Evolutionary conservation across 441 rosid genomes (phyloP), one percentile per base, ranked within the genome.

Genomic region (Geranium incanum): DNA sequence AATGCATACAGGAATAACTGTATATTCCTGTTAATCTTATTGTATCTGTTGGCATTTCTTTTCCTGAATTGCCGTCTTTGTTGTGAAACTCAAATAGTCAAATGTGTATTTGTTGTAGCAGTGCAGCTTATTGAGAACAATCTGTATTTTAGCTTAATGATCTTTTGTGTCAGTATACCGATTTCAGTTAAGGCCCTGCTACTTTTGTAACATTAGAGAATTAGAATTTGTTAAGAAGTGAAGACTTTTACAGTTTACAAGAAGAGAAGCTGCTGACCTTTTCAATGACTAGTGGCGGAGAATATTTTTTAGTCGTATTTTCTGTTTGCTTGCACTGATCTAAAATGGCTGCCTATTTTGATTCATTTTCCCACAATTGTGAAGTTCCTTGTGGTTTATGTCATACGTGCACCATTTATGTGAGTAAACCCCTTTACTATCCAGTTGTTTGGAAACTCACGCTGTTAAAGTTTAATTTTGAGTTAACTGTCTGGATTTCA

Each of bases 401-500:
- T 52, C 19, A n/a, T 13, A 3, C 0, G 19, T 4, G 16, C 6
- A 15, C 4, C 4, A n/a, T 3, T 4, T 13, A 2, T 52, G 19
- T 11, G 43, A 36, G 11, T 23, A 36, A 11, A 33, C 16, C 2
- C 36, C 4, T 1, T 3, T 33, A 7, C 23, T 43, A 19, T 45
- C 48, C 19, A 12, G 1, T 4, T 7, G 1, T 9, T 48, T 48
- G 18, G 18, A 4, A 37, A 28, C 15, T n/a, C 18, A 64, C 74
- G 33, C 65, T 74, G 63, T 3, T 38, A 50, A 65, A n/a, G 28
- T 37, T 43, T 59, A 3, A 43, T 23, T 48, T 55, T 7, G 36
- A 18, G 62, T 64, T 16, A 67, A 11, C 41, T 55, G 39, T 55
- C 6, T 19, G 41, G 48, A 41, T 68, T 75, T 70, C 19, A 37